Base-by-base conservation (phyloP, 139 green algal genomes). In the Chlorella vulgaris region DNA sequence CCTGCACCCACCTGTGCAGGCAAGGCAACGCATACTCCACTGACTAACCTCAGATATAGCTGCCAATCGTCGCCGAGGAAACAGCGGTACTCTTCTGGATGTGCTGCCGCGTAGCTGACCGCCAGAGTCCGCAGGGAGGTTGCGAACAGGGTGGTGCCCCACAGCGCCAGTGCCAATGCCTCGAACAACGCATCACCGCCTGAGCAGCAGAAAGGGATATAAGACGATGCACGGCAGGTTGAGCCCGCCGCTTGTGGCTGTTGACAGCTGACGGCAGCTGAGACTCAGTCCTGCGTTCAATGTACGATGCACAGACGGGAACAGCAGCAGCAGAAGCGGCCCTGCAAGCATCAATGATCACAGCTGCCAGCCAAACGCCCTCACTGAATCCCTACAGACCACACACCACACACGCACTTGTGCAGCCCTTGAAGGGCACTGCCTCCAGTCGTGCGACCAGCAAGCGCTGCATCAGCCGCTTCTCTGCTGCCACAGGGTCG, bases 61-160 rank as follows among this genome's bases (percentile, higher is more conserved):
- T 81, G 28, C n/a, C 80, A 85, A 53, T 90, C 86, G 7, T 87
- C 76, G 8, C 86, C 86, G n/a, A 90, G 79, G 50, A 90, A 89
- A 28, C 53, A 61, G 13, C 28, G 31, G 42, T 89, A 90, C 69
- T 85, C 74, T 10, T 43, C 67, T 2, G 79, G 67, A 28, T 87
- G 65, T 22, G 33, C 2, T 4, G 42, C 39, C 18, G 82, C 82
- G 13, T 74, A 71, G 3, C 39, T 36, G 19, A 86, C 82, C 39
- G 68, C 74, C 26, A 80, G 40, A 22, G 82, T 28, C 28, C 74
- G 74, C 58, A 86, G 75, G 7, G 39, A 13, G 15, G 24, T 47
- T 8, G 40, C n/a, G 29, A 55, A 75, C 24, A 43, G 8, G 33
- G 82, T 18, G 35, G 50, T 80, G 53, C 74, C 82, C 82, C 82